Evolutionary conservation across 345 rosid species (phyloP).

Genomic region (Rhodamnia argentea): DNA sequence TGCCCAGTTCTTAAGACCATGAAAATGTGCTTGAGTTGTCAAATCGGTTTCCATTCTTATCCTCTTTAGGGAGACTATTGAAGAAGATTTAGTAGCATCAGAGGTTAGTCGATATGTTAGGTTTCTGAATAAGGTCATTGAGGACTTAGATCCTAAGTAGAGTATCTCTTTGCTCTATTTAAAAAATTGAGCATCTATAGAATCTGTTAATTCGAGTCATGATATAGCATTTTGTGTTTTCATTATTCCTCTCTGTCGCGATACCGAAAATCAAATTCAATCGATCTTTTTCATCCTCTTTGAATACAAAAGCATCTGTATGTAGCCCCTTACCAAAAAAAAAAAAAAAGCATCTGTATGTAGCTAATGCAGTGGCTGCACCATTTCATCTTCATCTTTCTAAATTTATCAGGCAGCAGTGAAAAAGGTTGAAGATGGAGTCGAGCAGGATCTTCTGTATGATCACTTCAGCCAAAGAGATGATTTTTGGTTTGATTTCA

Average conservation of each 20-base stretch:
- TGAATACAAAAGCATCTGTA: neutral
- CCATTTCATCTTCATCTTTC: neutral
- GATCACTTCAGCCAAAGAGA: slow-evolving; percentile 72
- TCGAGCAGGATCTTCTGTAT: slow-evolving; percentile 50
- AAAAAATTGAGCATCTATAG: neutral
- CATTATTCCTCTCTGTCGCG: neutral
- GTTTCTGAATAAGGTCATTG: neutral
- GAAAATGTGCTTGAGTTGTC: neutral
- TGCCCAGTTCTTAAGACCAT: neutral
- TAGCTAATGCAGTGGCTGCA: neutral
- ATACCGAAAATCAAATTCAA: neutral
- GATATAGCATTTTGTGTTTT: neutral
- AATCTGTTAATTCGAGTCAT: neutral
- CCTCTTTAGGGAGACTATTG: neutral
- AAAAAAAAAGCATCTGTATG: neutral
- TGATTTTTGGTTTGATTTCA: slow-evolving; percentile 95
- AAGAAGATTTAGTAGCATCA: neutral
- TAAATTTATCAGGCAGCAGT: slow-evolving; percentile 66
- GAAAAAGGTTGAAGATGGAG: slow-evolving; percentile 47
- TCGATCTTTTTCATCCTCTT: neutral
- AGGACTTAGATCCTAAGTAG: neutral
- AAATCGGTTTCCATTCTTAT: neutral
- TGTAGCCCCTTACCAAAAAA: too few relatives aligned
- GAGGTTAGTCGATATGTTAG: neutral
- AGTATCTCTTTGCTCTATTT: neutral